Evolutionary conservation across 352 stramenopile genomes (phyloP), one percentile per base, ranked within the genome.

Genomic region (Nothophytophthora sp.): DNA sequence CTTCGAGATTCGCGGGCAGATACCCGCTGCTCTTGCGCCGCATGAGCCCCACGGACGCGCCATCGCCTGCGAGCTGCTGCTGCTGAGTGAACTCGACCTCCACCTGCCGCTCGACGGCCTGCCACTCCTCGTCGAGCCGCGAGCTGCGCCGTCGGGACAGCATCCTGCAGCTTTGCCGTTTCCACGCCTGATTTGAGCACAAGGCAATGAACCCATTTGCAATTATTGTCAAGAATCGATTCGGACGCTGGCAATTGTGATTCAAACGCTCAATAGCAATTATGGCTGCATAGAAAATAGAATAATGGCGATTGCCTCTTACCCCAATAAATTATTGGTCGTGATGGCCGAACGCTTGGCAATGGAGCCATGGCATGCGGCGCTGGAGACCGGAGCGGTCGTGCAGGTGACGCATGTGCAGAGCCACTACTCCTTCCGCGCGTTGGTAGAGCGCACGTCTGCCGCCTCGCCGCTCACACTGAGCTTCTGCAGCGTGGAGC

Each of bases 401-500:
- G 71, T 91, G 36, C 70, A 87, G 51, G 63, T 76, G 44, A 67
- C 63, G 25, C 81, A 89, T 42, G 64, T 55, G 46, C 35, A 22
- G 18, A 75, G 73, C 40, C 18, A 52, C 36, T 59, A 72, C 30
- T 69, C 67, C 28, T 76, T 91, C 32, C 64, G 55, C 11, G 71
- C 77, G 46, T 56, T 89, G 10, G 41, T 87, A 11, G 77, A 88
- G 41, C 70, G 58, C 38, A 69, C 62, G 32, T 43, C 51, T 20
- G 74, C 54, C 19, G 50, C 55, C 16, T 28, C 20, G 15, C 30
- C 44, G 15, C 54, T 64, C 39, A 55, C 61, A n/a, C 53, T 86
- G 55, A 83, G 72, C 27, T 63, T 93, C 5, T 85, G 78, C 34
- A 72, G 72, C 32, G 40, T 90, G 22, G 67, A 88, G 39, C 68